Base-by-base conservation (phyloP, 1,139 yeast species). In the Geotrichum siamense region DNA sequence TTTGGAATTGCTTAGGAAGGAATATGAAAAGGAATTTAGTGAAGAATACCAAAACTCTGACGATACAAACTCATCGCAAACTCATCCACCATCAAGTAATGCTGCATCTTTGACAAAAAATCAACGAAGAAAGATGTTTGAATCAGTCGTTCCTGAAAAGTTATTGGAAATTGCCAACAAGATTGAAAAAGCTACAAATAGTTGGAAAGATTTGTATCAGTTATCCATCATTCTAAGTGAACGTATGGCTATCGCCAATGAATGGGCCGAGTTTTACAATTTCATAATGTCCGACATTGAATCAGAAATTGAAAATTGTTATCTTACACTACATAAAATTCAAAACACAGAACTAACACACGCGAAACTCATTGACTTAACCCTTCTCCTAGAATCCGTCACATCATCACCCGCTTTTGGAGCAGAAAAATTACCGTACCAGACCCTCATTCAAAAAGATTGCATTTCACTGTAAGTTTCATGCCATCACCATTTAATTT, bases 201-300 rank as follows among this genome's bases (percentile, higher is more conserved):
- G 67, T 26, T 63, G 71, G 49, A 58, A 69, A 34, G 69, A 68
- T 3, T 67, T 72, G 22, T 70, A 71, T 51, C 66, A 68, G 40
- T 52, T 61, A 36, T 51, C 71, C 5, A 56, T 67, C 4, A 51
- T 63, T 1, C 57, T 70, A 27, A 74, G 76, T 53, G 61, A 63
- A 33, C 68, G 67, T 42, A 64, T 79, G 12, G 82, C 76, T 48
- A 62, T 79, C 5, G 70, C 82, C 1, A 64, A 71, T 10, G 80
- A 77, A 50, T 79, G 72, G 61, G 64, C 69, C 44, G 93, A 82
- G 53, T 66, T 82, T 30, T 69, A 68, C 42, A 68, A 69, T 37
- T 64, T 65, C 29, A 75, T 79, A 17, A 68, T 82, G 50, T 65
- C 65, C 12, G 71, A 79, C 1, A 68, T 81, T 25, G 69, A 69